A percentile compares a stretch with the other conserved stretches of the same genome.
Evolutionary conservation across 1,139 yeast species (phyloP).

Genomic region (Ashbya aceris): DNA sequence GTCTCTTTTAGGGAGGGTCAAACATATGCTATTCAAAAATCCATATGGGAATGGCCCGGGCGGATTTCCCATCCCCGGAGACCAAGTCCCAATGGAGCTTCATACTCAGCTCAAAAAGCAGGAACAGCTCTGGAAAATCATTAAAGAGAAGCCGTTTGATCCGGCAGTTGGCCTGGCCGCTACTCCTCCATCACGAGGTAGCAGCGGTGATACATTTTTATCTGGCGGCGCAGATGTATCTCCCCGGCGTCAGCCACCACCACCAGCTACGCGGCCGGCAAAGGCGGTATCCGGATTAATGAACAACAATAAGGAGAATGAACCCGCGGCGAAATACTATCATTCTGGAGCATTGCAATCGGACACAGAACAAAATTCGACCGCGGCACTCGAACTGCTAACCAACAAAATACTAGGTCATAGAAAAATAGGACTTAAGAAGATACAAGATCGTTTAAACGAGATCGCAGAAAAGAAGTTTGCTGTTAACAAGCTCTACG

Average conservation of each 20-base stretch:
- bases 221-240: slow-evolving; percentile 11
- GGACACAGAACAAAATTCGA: slow-evolving; percentile 1
- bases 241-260: not conserved
- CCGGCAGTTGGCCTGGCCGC: slow-evolving; percentile 4
- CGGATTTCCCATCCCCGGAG: slow-evolving; percentile 1
- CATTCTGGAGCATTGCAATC: not conserved
- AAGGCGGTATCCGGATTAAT: slow-evolving; percentile 3
- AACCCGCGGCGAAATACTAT: slow-evolving; percentile 6
- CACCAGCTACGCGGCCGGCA: not conserved
- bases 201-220: slow-evolving; percentile 19
- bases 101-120: slow-evolving; percentile 6
- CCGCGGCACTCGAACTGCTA: slow-evolving; percentile 1
- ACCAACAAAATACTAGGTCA: slow-evolving; percentile 1
- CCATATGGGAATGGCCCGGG: not conserved
- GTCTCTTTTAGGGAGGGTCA: not conserved
- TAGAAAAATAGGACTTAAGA: slow-evolving; percentile 9
- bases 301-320: slow-evolving; percentile 7
- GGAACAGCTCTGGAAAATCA: slow-evolving; percentile 10
- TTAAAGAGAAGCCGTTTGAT: slow-evolving; percentile 9
- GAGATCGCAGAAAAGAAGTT: slow-evolving; percentile 19
- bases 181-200: slow-evolving; percentile 1
- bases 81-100: not conserved
- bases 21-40: not conserved
- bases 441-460: slow-evolving; percentile 17
- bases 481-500: slow-evolving; percentile 15